These are phyloP conservation scores for Ceratocystiopsis brevicomis DNA, from an alignment of 2,329 filamentous ascomycete genomes.

Conservation along the genomic window DNA sequence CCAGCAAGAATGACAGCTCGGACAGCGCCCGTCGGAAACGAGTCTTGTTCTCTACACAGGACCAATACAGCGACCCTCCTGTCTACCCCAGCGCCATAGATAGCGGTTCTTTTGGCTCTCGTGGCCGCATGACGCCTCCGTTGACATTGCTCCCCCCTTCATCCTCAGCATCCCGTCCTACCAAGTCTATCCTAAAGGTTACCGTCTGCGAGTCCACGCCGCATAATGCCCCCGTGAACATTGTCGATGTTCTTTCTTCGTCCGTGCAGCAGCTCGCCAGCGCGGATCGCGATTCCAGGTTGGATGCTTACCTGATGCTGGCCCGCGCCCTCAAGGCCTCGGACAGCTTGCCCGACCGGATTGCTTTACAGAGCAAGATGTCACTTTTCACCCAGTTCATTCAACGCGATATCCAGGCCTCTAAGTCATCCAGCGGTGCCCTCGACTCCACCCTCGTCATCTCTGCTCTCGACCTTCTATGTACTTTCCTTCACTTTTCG, in stretches of 20 bases:
- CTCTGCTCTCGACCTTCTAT: conserved; percentile 60
- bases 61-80: conserved; percentile 37
- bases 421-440: conserved; percentile 34
- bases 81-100: conserved; percentile 21
- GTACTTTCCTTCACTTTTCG: conserved; percentile 56
- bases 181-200: conserved; percentile 63
- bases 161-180: conserved; percentile 22
- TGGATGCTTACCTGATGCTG: conserved; percentile 76
- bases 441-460: conserved; percentile 53
- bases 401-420: conserved; percentile 50
- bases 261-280: conserved; percentile 65
- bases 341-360: conserved; percentile 58
- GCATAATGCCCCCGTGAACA: conserved; percentile 30
- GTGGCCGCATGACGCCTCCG: conserved; percentile 9
- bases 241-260: conserved; percentile 70
- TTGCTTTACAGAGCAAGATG: conserved; percentile 59
- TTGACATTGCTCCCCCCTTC: conserved; percentile 17
- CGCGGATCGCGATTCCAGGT: conserved; percentile 47
- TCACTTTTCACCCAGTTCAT: conserved; percentile 63
- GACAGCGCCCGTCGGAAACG: conserved; percentile 31
- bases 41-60: conserved; percentile 37
- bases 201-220: conserved; percentile 18
- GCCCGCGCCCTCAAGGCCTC: conserved; percentile 61
- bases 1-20: conserved; percentile 12
- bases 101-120: conserved; percentile 1